Evolutionary conservation across 1,284 basidiomycete genomes (phyloP), one percentile per base, ranked within the genome.

Genomic region (Irpex sp.): DNA sequence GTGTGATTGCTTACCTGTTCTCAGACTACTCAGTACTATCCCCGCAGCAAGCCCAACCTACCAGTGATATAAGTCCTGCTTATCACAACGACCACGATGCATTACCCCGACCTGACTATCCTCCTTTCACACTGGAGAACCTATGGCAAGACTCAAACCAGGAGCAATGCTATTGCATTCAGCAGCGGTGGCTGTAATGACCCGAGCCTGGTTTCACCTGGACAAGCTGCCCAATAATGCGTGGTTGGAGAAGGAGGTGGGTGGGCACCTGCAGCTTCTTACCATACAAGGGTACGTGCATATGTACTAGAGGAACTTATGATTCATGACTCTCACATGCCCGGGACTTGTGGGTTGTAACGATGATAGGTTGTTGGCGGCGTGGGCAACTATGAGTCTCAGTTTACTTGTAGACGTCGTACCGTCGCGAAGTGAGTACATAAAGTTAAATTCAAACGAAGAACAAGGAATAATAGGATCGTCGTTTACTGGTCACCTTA

Each of bases 261-360:
- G 89, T 19, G 91, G 90, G 0, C 85, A 87, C 66, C 81, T 82
- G 57, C 87, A 88, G 71, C 93, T 84, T 71, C 75, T 94, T 59
- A 94, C 92, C 0, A 90, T 93, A 64, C 85, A 91, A 75, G 89
- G 89, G 91, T 89, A 67, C 48, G 80, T 73, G 40, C 40, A 11
- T 15, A 44, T 15, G 40, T 11, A 3, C 5, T 44, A 44, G 3
- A 26, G 26, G 26, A 26, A 3, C 2, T 44, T 44, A 59, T 31
- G 52, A 34, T 52, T 21, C n/a, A 19, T 37, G 47, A 60, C 37
- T 21, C 19, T 34, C 17, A 56, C 37, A 44, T 51, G 54, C 38
- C 7, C 31, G 19, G 4, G 36, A 57, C 7, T 44, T 21, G 36
- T 58, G 31, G 21, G 13, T 13, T 34, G 51, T 44, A 52, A 21